Base-by-base conservation (phyloP, 1,284 basidiomycete genomes). In the Mycena sp. region DNA sequence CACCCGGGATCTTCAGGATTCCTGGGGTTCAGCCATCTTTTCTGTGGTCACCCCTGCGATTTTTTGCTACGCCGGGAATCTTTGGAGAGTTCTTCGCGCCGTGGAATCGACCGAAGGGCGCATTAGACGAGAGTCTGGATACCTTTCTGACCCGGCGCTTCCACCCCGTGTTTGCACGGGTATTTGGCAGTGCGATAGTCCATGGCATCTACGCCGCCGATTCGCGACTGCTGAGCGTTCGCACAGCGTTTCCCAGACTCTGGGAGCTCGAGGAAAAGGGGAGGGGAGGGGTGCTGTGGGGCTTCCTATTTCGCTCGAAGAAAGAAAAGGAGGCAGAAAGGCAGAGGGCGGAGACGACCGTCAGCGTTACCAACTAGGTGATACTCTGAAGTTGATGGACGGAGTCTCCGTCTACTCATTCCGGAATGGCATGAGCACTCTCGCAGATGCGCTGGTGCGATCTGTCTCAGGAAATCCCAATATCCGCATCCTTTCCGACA, bases 121-220 rank as follows among this genome's bases (percentile, higher is more conserved):
- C 75, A 10, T 68, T 74, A 1, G 96, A 98, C 74, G 96, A 98
- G 73, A 91, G 90, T 4, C 83, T 99, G 19, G 89, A 97, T 69
- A 76, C 85, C 0, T 94, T 99, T 71, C 77, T 98, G 59, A 75
- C 85, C 0, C 84, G 94, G 5, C 84, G 95, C 12, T 92, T 98
- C 62, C 94, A 95, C 0, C 49, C 65, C 4, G 19, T 56, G 23
- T 61, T 58, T 58, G 93, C 95, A 0, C 84, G 87, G 11, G 85
- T 85, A 4, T 84, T 98, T 52, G 90, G 92, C 3, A 94, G 91
- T 59, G 92, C 96, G 0, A 82, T 98, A 65, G 87, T 96, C 1
- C 96, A 98, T 71, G 97, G 96, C 0, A 93, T 99, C 63, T 98
- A 98, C 73, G 95, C 95, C 0, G 88, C 94, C 0, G 95, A 97